These are phyloP conservation scores for Arthrocladium fulminans DNA, from an alignment of 2,329 filamentous ascomycete species.

Conservation along the genomic window DNA sequence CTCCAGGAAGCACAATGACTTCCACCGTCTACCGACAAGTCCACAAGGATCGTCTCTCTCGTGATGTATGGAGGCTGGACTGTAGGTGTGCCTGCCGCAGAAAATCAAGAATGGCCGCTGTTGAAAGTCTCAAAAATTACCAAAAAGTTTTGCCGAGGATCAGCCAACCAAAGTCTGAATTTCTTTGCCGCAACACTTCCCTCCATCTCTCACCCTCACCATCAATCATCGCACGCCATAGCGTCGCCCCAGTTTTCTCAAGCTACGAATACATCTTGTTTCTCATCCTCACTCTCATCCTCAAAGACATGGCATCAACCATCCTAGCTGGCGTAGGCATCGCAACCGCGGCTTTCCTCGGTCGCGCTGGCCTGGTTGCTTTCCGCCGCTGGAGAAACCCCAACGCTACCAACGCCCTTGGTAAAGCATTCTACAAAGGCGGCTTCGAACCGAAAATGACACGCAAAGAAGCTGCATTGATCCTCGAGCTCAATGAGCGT, in stretches of 20 bases:
- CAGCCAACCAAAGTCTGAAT: not conserved
- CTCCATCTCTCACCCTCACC: not conserved
- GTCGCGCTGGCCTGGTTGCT: constrained; percentile 80
- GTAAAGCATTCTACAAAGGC: constrained; percentile 93
- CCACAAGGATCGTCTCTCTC: not conserved
- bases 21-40: too few species aligned
- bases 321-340: constrained; percentile 39
- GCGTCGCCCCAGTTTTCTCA: not conserved
- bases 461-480: constrained; percentile 78
- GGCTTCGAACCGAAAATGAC: constrained; percentile 97
- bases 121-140: constrained; percentile 1
- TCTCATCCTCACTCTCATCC: not conserved
- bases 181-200: not conserved
- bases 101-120: not conserved
- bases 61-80: too few species aligned
- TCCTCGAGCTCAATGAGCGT: constrained; percentile 85
- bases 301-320: constrained; percentile 34
- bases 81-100: constrained; percentile 1
- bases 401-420: constrained; percentile 60
- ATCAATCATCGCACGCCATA: not conserved
- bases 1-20: too few species aligned
- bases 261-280: not conserved
- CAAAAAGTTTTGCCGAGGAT: constrained; percentile 3
- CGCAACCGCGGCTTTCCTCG: constrained; percentile 63
- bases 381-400: constrained; percentile 68